Percentiles rank a stretch among this genome's conserved stretches.
phyloP scores from a whole-genome alignment of 1,284 basidiomycete species.

The Clitocybe nebularis region DNA sequence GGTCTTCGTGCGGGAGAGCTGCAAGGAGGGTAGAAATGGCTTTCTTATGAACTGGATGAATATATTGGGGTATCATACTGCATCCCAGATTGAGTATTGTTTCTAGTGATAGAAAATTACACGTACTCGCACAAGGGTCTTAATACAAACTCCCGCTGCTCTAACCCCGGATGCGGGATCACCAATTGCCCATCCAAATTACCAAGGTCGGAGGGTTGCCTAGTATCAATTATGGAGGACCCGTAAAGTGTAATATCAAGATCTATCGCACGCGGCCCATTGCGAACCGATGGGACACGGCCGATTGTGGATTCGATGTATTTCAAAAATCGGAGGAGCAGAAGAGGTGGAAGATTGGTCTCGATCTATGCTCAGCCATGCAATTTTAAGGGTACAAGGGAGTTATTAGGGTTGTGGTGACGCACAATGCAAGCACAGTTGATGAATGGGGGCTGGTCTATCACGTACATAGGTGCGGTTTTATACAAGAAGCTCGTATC shows the following conservation, averaged over 20 bases:
- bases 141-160: slow-evolving; percentile 90
- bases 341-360: slow-evolving; percentile 64
- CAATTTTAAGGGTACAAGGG: background rate
- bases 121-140: slow-evolving; percentile 84
- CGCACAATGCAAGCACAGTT: slow-evolving; percentile 87
- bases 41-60: slow-evolving; percentile 56
- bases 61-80: slow-evolving; percentile 69
- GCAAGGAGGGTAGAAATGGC: slow-evolving; percentile 46
- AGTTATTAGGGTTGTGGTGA: slow-evolving; percentile 6
- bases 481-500: slow-evolving; percentile 94
- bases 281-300: slow-evolving; percentile 76
- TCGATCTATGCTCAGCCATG: slow-evolving; percentile 47
- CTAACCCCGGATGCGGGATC: slow-evolving; percentile 80
- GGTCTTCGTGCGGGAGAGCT: slow-evolving; percentile 29
- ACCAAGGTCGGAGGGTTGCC: slow-evolving; percentile 33
- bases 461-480: slow-evolving; percentile 93
- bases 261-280: slow-evolving; percentile 90
- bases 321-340: slow-evolving; percentile 72
- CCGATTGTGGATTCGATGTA: slow-evolving; percentile 75
- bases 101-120: background rate
- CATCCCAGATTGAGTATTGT: background rate
- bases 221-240: slow-evolving; percentile 56
- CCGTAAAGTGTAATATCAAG: slow-evolving; percentile 88
- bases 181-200: slow-evolving; percentile 62
- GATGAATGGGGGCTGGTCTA: slow-evolving; percentile 85